phyloP scores from a whole-genome alignment of 2,329 filamentous ascomycete species.

The Elsinoe perseae region DNA sequence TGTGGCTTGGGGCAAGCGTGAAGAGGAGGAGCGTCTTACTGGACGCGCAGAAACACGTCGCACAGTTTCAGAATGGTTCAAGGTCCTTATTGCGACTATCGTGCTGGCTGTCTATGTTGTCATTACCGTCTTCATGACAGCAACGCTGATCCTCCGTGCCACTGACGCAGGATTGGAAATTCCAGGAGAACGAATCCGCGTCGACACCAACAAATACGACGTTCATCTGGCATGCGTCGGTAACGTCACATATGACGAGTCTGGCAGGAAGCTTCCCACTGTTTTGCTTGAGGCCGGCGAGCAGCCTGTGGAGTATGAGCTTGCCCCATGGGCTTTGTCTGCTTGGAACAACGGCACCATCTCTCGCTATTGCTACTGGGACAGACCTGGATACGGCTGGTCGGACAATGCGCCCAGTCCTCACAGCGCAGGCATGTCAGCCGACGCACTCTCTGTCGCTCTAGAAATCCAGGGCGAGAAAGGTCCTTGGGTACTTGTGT shows the following conservation, averaged over 20 bases:
- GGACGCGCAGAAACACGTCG: slow-evolving; percentile 80
- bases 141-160: slow-evolving; percentile 69
- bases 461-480: slow-evolving; percentile 70
- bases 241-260: slow-evolving; percentile 50
- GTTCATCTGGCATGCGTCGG: slow-evolving; percentile 81
- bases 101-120: slow-evolving; percentile 61
- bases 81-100: slow-evolving; percentile 66
- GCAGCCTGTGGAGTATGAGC: slow-evolving; percentile 64
- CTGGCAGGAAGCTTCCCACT: slow-evolving; percentile 59
- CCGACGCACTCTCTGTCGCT: slow-evolving; percentile 80
- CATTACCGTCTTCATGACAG: slow-evolving; percentile 66
- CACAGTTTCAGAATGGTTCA: slow-evolving; percentile 74
- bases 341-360: slow-evolving; percentile 75
- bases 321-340: slow-evolving; percentile 72
- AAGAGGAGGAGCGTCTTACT: slow-evolving; percentile 88
- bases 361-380: slow-evolving; percentile 85
- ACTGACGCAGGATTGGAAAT: slow-evolving; percentile 67
- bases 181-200: slow-evolving; percentile 67
- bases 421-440: slow-evolving; percentile 86
- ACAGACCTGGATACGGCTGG: slow-evolving; percentile 84
- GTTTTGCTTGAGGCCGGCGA: slow-evolving; percentile 82
- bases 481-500: slow-evolving; percentile 82
- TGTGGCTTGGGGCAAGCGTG: slow-evolving; percentile 83
- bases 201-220: slow-evolving; percentile 76
- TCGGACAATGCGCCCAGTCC: slow-evolving; percentile 89